These are phyloP conservation scores for Mucor ambiguus DNA, from an alignment of 371 early-diverging fungal species.

Conservation along the genomic window DNA sequence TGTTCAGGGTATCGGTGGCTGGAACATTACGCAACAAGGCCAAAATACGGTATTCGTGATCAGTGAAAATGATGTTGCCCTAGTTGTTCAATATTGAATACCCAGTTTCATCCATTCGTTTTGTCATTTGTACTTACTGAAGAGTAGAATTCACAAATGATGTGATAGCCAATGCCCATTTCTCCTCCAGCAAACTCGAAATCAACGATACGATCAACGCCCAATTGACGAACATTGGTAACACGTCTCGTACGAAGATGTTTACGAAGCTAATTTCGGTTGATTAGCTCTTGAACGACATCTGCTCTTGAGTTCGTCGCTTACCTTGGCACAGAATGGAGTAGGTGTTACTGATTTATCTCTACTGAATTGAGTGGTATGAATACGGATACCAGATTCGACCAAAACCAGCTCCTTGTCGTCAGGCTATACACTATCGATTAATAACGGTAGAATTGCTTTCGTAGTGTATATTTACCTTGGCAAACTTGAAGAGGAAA, in stretches of 20 bases:
- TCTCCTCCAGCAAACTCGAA: conserved; percentile 85
- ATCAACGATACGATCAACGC: conserved; percentile 92
- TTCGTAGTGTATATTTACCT: conserved; percentile 38
- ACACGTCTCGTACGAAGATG: conserved; percentile 85
- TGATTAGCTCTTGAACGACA: background rate
- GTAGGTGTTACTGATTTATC: conserved; percentile 90
- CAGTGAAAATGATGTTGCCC: conserved; percentile 96
- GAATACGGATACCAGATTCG: conserved; percentile 93
- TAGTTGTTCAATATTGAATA: conserved; percentile 19
- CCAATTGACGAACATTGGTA: conserved; percentile 83
- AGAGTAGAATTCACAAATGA: conserved; percentile 95
- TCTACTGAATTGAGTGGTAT: conserved; percentile 87
- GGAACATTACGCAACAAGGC: conserved; percentile 87
- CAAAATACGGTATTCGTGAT: conserved; percentile 84
- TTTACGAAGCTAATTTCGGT: conserved; percentile 76
- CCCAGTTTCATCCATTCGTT: background rate
- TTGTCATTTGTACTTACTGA: conserved; percentile 50
- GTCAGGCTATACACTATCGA: conserved; percentile 62
- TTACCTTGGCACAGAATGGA: conserved; percentile 83
- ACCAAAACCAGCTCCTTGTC: conserved; percentile 87
- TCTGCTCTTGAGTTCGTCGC: background rate
- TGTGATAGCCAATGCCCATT: conserved; percentile 75
- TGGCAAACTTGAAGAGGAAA: conserved; percentile 91
- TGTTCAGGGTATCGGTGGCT: conserved; percentile 67
- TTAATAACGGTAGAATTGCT: background rate